Base-by-base conservation (phyloP, 805 yeast genomes). In the Jamesozyma spencerorum region DNA sequence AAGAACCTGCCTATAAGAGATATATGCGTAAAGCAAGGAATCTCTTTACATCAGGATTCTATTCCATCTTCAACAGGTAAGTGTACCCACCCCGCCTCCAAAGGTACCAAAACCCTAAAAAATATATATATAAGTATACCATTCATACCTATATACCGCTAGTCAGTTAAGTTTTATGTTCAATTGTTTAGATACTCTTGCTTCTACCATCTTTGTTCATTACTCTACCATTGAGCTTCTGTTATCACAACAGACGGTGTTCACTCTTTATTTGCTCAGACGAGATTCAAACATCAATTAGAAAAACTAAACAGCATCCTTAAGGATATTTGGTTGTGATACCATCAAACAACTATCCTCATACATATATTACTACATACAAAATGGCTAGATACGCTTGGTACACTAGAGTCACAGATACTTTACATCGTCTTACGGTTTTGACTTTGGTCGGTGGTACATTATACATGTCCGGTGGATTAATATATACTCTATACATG, bases 321-420 rank as follows among this genome's bases (percentile, higher is more conserved):
- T 24, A 24, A 7, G 11, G 7, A 24, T 11, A 8, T 24, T 24
- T 24, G 11, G 17, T 17, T 2, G 34, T 13, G 17, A 31, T 17
- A 31, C 8, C 19, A n/a, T n/a, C 2, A 19, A 14, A 13, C 2
- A n/a, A 22, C 15, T n/a, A 34, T 5, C 33, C 10, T 18, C 5
- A 7, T 28, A 12, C 12, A 28, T 11, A 26, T 11, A 28, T 7
- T 15, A 2, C 14, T 12, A 36, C 18, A 28, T 11, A 18, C 22
- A 33, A 12, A 33, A 71, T 71, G 76, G 62, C 75, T 18, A 64
- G 61, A 52, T 74, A 74, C 56, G 84, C 88, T 36, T 82, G 90
- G 90, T 81, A 81, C 58, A 77, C 81, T 2, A 79, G 75, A 59
- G 77, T 74, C 3, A 75, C 85, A 2, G 90, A 82, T 59, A 72